Conservation (phyloP, 768 basidiomycete genomes). For the Naganishia antarctica region DNA sequence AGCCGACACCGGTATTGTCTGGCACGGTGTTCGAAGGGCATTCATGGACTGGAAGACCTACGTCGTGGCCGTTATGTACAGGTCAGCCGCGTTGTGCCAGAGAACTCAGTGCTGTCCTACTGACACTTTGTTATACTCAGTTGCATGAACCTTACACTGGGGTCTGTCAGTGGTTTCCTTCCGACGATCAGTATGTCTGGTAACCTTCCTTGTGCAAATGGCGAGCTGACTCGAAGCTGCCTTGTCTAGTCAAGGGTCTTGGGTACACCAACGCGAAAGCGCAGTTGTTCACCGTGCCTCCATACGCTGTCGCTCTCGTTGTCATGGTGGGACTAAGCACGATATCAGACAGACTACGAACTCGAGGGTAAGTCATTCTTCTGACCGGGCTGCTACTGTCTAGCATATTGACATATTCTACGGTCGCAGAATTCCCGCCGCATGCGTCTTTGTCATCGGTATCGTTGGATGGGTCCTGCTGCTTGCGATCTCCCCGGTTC, state of each 20-base stretch:
- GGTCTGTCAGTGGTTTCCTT: constrained; percentile 43
- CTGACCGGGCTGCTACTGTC: too few species aligned
- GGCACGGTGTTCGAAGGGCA: constrained; percentile 47
- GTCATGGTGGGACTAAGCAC: constrained; percentile 45
- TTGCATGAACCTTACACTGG: constrained; percentile 48
- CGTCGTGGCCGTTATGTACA: constrained; percentile 38
- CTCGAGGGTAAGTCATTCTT: constrained; percentile 32
- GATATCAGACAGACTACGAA: constrained; percentile 41
- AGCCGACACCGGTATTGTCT: constrained; percentile 43
- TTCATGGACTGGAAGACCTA: constrained; percentile 50
- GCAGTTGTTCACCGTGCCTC: constrained; percentile 49
- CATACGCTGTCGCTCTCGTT: constrained; percentile 50
- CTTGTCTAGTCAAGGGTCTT: constrained; percentile 42
- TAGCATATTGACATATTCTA: too few species aligned
- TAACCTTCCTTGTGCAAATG: neutral
- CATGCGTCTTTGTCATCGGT: constrained; percentile 45
- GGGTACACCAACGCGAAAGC: constrained; percentile 41
- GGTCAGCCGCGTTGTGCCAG: constrained; percentile 18
- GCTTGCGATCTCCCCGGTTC: constrained; percentile 37
- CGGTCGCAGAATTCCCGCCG: constrained; percentile 35
- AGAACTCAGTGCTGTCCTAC: constrained; percentile 17
- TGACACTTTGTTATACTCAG: constrained; percentile 27
- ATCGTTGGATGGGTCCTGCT: constrained; percentile 49
- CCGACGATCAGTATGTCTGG: constrained; percentile 44
- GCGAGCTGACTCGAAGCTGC: neutral